Conservation (phyloP, 345 rosid species). For the Limnanthes douglasii region DNA sequence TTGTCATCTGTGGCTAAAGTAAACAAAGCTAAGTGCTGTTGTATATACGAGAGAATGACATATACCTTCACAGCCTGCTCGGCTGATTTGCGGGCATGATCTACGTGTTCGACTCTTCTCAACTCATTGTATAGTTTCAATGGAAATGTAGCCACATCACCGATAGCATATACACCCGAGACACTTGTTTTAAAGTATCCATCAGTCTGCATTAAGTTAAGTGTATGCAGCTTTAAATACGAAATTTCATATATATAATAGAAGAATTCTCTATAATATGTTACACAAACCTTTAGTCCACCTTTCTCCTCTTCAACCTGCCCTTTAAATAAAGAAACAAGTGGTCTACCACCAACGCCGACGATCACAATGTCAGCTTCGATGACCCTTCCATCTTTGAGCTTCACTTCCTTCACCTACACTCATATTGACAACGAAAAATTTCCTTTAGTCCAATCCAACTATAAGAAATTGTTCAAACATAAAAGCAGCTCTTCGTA, state of each 20-base stretch:
- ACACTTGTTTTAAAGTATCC: conserved; percentile 16
- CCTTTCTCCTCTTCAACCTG: conserved; percentile 67
- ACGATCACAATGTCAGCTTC: conserved; percentile 50
- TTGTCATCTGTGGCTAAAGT: too few species aligned
- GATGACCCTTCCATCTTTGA: conserved; percentile 47
- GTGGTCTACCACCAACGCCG: conserved; percentile 2
- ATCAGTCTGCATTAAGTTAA: conserved; percentile 10
- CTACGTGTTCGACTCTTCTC: conserved; percentile 79
- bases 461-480: too few species aligned
- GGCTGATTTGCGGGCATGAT: conserved; percentile 80
- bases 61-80: conserved; percentile 77
- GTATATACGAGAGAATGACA: too few species aligned
- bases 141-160: conserved; percentile 65
- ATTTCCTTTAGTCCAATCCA: not conserved
- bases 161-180: conserved; percentile 41
- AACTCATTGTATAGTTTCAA: conserved; percentile 20
- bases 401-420: conserved; percentile 35
- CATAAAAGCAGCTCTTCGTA: not conserved
- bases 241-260: not conserved
- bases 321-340: conserved; percentile 36
- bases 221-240: not conserved
- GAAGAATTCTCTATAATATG: not conserved
- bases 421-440: not conserved
- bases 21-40: not conserved
- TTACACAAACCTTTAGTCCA: conserved; percentile 37